Conservation (phyloP, 2,329 filamentous ascomycete genomes). For the Furcasterigmium furcatum region DNA sequence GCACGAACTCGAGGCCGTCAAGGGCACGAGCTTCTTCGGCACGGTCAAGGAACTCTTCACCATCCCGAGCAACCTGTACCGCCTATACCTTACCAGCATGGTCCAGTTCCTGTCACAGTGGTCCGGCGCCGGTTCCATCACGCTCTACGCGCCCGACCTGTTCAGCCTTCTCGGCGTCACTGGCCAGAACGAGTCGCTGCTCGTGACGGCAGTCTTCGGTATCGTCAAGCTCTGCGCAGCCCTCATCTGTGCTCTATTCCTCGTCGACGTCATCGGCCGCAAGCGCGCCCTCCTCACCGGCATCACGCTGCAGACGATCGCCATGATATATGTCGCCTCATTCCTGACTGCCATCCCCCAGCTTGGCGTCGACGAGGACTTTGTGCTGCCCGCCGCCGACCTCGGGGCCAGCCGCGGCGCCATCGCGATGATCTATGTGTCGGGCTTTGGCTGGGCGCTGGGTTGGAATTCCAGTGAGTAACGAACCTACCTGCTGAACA, state of each 20-base stretch:
- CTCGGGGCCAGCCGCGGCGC: conserved; percentile 61
- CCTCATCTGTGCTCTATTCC: conserved; percentile 69
- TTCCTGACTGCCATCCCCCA: conserved; percentile 63
- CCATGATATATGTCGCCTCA: conserved; percentile 60
- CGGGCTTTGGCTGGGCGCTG: conserved; percentile 66
- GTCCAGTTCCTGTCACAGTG: conserved; percentile 73
- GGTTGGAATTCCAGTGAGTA: conserved; percentile 72
- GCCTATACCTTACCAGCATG: conserved; percentile 65
- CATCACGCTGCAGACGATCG: conserved; percentile 55
- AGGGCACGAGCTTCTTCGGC: conserved; percentile 61
- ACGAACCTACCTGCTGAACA: too few relatives aligned
- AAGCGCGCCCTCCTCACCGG: conserved; percentile 63
- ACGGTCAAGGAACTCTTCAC: conserved; percentile 67
- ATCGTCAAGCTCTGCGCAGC: conserved; percentile 69
- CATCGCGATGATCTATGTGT: conserved; percentile 71
- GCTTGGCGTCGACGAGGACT: conserved; percentile 46
- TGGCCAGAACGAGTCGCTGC: conserved; percentile 64
- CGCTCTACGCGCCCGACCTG: conserved; percentile 71
- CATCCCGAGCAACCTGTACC: conserved; percentile 67
- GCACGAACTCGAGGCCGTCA: conserved; percentile 68
- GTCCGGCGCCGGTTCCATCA: conserved; percentile 71
- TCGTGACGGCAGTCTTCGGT: conserved; percentile 74
- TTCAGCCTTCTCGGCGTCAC: conserved; percentile 70
- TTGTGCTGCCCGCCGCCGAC: conserved; percentile 42
- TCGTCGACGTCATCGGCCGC: conserved; percentile 75